These are phyloP conservation scores for Wickerhamiella shivajii DNA, from an alignment of 805 yeast genomes.

Conservation along the genomic window DNA sequence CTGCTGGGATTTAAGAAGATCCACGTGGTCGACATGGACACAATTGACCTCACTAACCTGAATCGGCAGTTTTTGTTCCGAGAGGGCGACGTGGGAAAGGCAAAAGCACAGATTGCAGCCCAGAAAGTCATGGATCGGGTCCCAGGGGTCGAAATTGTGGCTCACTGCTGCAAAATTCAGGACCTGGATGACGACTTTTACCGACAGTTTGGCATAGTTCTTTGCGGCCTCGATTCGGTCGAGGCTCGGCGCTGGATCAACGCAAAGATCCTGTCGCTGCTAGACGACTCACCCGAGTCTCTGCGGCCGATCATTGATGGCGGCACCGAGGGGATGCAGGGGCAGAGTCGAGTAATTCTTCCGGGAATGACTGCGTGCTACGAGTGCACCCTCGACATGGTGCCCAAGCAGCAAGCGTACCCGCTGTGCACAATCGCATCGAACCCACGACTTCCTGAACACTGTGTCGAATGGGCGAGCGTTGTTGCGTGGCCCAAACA, in stretches of 20 bases:
- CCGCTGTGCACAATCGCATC: slow-evolving; percentile 92
- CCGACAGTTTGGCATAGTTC: slow-evolving; percentile 49
- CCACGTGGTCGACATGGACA: slow-evolving; percentile 69
- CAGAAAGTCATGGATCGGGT: slow-evolving; percentile 35
- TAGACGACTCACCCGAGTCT: slow-evolving; percentile 35
- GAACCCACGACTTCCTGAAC: slow-evolving; percentile 88
- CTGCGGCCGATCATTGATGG: slow-evolving; percentile 74
- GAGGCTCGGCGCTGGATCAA: slow-evolving; percentile 90
- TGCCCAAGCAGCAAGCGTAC: slow-evolving; percentile 43
- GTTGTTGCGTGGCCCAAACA: slow-evolving; percentile 52
- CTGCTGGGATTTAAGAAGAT: slow-evolving; percentile 51
- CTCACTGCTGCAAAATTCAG: slow-evolving; percentile 53
- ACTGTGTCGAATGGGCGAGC: slow-evolving; percentile 83
- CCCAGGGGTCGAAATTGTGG: slow-evolving; percentile 31
- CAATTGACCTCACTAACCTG: slow-evolving; percentile 60
- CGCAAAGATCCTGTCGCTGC: slow-evolving; percentile 46
- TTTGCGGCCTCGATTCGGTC: slow-evolving; percentile 81
- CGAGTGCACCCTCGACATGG: slow-evolving; percentile 74
- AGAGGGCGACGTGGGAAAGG: slow-evolving; percentile 41
- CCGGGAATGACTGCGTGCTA: slow-evolving; percentile 83
- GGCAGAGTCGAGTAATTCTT: slow-evolving; percentile 74
- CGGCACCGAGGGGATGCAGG: slow-evolving; percentile 89
- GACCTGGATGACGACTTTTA: slow-evolving; percentile 50
- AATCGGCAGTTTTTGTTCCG: slow-evolving; percentile 66
- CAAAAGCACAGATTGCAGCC: slow-evolving; percentile 57